Conservation (phyloP, 2,329 filamentous ascomycete genomes). For the Hysterium pulicare region DNA sequence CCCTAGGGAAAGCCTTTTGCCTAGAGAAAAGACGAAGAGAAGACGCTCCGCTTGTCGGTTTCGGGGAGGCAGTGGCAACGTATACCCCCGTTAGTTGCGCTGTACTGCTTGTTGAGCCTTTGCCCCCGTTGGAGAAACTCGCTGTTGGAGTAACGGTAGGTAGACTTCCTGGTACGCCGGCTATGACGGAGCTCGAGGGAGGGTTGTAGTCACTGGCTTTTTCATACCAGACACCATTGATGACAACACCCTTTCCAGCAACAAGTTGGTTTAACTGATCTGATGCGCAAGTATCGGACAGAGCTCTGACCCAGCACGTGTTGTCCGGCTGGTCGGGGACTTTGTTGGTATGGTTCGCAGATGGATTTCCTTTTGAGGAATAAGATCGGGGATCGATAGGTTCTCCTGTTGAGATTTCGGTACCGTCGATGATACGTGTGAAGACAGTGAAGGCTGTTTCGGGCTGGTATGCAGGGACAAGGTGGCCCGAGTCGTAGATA, state of each 20-base stretch:
- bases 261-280: slow-evolving; percentile 50
- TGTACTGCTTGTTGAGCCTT: slow-evolving; percentile 1
- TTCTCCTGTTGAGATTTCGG: slow-evolving; percentile 49
- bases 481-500: slow-evolving; percentile 52
- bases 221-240: slow-evolving; percentile 19
- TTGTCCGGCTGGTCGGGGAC: slow-evolving; percentile 47
- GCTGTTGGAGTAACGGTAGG: not conserved
- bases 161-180: slow-evolving; percentile 4
- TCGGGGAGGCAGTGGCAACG: slow-evolving; percentile 9
- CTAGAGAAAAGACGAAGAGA: not conserved
- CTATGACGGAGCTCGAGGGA: slow-evolving; percentile 9
- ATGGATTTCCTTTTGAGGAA: slow-evolving; percentile 55
- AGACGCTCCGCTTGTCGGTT: slow-evolving; percentile 1
- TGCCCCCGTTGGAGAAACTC: not conserved
- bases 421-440: slow-evolving; percentile 48
- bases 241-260: slow-evolving; percentile 41
- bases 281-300: slow-evolving; percentile 51
- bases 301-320: slow-evolving; percentile 60
- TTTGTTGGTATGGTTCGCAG: slow-evolving; percentile 56
- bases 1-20: too few species aligned
- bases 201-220: slow-evolving; percentile 9
- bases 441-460: slow-evolving; percentile 53
- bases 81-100: slow-evolving; percentile 9
- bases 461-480: slow-evolving; percentile 42
- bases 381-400: slow-evolving; percentile 52